These are phyloP conservation scores for Microcyclospora tardicrescens DNA, from an alignment of 2,329 filamentous ascomycete species.

Conservation along the genomic window DNA sequence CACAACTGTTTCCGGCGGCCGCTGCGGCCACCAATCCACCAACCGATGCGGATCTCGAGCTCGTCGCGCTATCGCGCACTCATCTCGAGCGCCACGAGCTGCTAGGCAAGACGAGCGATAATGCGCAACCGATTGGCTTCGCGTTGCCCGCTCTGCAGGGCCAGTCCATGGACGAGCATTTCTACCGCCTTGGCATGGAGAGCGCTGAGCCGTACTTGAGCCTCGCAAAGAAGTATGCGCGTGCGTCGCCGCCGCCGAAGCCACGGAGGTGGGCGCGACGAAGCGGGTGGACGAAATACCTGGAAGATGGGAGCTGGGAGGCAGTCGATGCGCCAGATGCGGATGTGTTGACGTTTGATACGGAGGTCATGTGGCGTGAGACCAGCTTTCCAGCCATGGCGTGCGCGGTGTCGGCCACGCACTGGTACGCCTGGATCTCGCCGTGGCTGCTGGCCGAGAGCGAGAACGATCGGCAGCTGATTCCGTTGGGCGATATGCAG, in stretches of 20 bases:
- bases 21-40: slow-evolving; percentile 27
- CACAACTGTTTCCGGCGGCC: slow-evolving; percentile 59
- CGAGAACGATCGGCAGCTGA: slow-evolving; percentile 61
- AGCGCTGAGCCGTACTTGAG: slow-evolving; percentile 72
- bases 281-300: slow-evolving; percentile 94
- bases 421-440: slow-evolving; percentile 97
- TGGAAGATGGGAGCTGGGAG: slow-evolving; percentile 58
- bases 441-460: slow-evolving; percentile 86
- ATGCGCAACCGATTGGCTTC: slow-evolving; percentile 61
- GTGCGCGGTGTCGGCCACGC: slow-evolving; percentile 73
- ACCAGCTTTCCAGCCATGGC: slow-evolving; percentile 93
- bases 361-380: slow-evolving; percentile 92
- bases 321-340: slow-evolving; percentile 65
- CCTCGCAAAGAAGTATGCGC: slow-evolving; percentile 61
- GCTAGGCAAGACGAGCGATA: slow-evolving; percentile 78
- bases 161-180: slow-evolving; percentile 79
- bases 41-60: slow-evolving; percentile 57
- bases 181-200: slow-evolving; percentile 74
- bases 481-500: slow-evolving; percentile 69
- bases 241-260: slow-evolving; percentile 43
- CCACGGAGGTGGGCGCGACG: slow-evolving; percentile 60
- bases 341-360: slow-evolving; percentile 79
- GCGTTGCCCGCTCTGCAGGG: slow-evolving; percentile 73
- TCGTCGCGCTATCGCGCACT: slow-evolving; percentile 67
- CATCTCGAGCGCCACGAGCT: slow-evolving; percentile 79